Base-by-base conservation (phyloP, 345 rosid genomes). In the Gynandropsis gynandra region DNA sequence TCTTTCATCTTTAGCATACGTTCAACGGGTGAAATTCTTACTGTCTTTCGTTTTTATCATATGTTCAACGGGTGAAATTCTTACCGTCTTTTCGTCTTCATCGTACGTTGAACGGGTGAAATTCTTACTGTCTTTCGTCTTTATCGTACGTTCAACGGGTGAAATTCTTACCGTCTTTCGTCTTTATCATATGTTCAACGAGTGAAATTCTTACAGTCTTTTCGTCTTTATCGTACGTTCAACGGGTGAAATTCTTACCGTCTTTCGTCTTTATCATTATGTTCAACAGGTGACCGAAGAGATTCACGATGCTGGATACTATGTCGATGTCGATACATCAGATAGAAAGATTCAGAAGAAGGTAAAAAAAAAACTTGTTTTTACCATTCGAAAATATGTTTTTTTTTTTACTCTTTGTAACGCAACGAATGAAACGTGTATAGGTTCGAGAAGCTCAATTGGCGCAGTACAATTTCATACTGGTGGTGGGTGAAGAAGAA, bases 401-500 rank as follows among this genome's bases (percentile, higher is more conserved):
- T 56, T 8, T 13, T 10, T 13, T 8, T 7, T 12, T 41, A 13
- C 45, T 13, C n/a, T 16, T 41, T 8, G 1, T 8, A 11, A 33
- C 7, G 4, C 36, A 33, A 11, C 10, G 10, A 11, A 11, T 11
- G 9, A 33, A 33, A 33, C 36, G 36, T 11, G 40, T 73, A 42
- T 77, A 93, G 99, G 75, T 93, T 12, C 74, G 89, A 42, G 95
- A 92, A 79, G 98, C 98, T 63, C 97, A 87, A 76, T 53, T 81
- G 60, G 94, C 94, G 3, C 96, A 90, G 58, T 93, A 76, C 77
- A 93, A 85, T 65, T 93, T 71, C 68, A 93, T 93, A 48, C 69
- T 93, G 53, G 97, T 93, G n/a, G 97, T 93, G 6, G 99, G 99
- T 21, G 97, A 88, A 68, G 77, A 75, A 35, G 99, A 93, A 72